A percentile compares a stretch with the other conserved stretches of the same genome.
phyloP scores from a whole-genome alignment of 305 asterid genomes.

The Galium porrigens region DNA sequence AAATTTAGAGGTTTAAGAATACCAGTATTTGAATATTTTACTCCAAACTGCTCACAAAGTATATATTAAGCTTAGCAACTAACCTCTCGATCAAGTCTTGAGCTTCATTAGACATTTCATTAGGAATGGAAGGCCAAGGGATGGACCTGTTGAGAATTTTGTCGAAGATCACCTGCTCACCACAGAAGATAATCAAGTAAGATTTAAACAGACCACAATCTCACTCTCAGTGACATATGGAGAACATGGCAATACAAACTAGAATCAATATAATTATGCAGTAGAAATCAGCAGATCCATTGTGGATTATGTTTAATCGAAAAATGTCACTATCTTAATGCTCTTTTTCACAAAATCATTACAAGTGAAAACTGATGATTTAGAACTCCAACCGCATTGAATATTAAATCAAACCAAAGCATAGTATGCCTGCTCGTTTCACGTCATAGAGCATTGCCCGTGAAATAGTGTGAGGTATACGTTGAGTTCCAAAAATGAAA shows the following conservation, averaged over 20 bases:
- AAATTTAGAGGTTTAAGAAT: not conserved
- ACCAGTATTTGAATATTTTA: not conserved
- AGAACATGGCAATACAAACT: not conserved
- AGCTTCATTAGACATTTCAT: slow-evolving; percentile 58
- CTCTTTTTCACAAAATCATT: not conserved
- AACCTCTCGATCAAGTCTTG: slow-evolving; percentile 81
- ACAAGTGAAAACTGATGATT: not conserved
- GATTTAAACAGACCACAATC: not conserved
- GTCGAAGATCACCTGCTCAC: slow-evolving; percentile 59
- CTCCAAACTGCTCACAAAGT: not conserved
- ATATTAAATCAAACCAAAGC: not conserved
- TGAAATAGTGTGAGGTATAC: not conserved
- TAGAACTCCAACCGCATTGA: not conserved
- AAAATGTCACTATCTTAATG: not conserved
- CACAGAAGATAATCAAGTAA: slow-evolving; percentile 10
- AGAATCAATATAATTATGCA: not conserved
- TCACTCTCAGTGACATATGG: not conserved
- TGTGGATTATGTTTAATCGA: not conserved
- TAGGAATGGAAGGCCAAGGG: slow-evolving; percentile 83
- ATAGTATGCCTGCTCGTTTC: not conserved
- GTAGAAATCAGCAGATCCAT: not conserved
- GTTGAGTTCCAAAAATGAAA: not conserved
- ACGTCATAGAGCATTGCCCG: not conserved
- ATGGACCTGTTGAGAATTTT: slow-evolving; percentile 70
- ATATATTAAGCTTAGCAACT: slow-evolving; percentile 5